Evolutionary conservation across 192 early-diverging fungal genomes (phyloP).

Genomic region (Backusella westeae): DNA sequence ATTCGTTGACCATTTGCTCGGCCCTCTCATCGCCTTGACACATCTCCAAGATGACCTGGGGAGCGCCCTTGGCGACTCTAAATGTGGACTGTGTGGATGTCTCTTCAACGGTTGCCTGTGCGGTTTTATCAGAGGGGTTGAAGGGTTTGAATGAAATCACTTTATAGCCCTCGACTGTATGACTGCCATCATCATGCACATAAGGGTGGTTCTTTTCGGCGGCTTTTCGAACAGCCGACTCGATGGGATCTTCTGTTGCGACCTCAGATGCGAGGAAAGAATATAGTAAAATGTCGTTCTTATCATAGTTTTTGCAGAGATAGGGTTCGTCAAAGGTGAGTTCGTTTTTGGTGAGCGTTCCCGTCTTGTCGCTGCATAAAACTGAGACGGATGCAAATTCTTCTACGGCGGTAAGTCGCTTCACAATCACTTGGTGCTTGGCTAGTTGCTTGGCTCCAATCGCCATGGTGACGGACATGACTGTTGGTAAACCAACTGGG

Average conservation of each 20-base stretch:
- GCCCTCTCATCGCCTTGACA: slow-evolving; percentile 48
- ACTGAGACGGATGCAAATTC: slow-evolving; percentile 74
- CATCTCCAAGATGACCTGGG: slow-evolving; percentile 64
- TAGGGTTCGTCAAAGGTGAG: slow-evolving; percentile 75
- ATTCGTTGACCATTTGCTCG: slow-evolving; percentile 48
- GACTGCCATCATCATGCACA: slow-evolving; percentile 42
- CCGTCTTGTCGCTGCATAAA: slow-evolving; percentile 69
- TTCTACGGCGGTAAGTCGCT: slow-evolving; percentile 78
- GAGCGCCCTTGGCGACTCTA: slow-evolving; percentile 71
- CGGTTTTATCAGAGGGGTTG: slow-evolving; percentile 69
- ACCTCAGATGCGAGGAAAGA: slow-evolving; percentile 65
- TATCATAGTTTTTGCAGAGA: slow-evolving; percentile 41
- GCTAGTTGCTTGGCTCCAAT: slow-evolving; percentile 74
- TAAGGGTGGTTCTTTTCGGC: slow-evolving; percentile 48
- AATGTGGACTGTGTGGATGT: slow-evolving; percentile 47
- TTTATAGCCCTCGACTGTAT: slow-evolving; percentile 68
- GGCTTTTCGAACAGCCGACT: slow-evolving; percentile 64
- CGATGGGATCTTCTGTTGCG: slow-evolving; percentile 75
- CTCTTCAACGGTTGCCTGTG: slow-evolving; percentile 61
- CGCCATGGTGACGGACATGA: slow-evolving; percentile 84
- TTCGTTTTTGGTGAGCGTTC: slow-evolving; percentile 74
- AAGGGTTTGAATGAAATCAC: slow-evolving; percentile 69
- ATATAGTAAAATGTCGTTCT: slow-evolving; percentile 60
- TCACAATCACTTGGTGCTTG: slow-evolving; percentile 72
- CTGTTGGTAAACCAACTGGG: slow-evolving; percentile 77